Evolutionary conservation across 441 rosid species (phyloP), one percentile per base, ranked within the genome.

Genomic region (Pelargonium australe): DNA sequence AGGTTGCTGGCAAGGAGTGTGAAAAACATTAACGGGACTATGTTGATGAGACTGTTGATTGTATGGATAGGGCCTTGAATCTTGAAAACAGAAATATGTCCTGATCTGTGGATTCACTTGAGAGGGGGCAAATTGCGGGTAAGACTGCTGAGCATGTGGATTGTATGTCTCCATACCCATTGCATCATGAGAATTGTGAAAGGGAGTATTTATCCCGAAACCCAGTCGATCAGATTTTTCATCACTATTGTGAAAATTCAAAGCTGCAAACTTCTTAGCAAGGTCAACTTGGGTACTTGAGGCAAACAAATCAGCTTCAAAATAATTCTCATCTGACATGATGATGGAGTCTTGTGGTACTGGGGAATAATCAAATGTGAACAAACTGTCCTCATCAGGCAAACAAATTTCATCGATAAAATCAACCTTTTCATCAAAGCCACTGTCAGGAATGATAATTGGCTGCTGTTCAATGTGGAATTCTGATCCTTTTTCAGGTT

Each of bases 381-480:
- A 75, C 78, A 83, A 66, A 74, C 76, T 76, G 70, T 83, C 85
- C 68, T 83, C 86, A 28, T 81, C 85, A 11, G 80, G 86, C 51
- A 78, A 68, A 66, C 76, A 77, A 41, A 81, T 64, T 62, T 72
- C 84, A 12, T 74, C 76, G 34, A n/a, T 31, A 13, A 53, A 44
- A 65, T 64, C 34, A 10, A 28, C 49, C n/a, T 71, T 53, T 61
- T 69, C 80, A 64, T 55, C 66, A 64, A 41, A 73, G 34, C 49
- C 47, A 34, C n/a, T 19, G 31, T 40, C 63, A n/a, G 70, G 68
- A 55, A 41, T 25, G 19, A 40, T 17, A 72, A 61, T 62, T 19
- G 67, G 40, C 17, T 17, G 67, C 41, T 5, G 68, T 47, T 55
- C 73, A 65, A 64, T 69, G 17, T 5, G 62, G 62, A 69, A 63